A percentile compares a stretch with the other conserved stretches of the same genome.
phyloP scores from a whole-genome alignment of 106 monocot species.

The Vanilla planifolia region DNA sequence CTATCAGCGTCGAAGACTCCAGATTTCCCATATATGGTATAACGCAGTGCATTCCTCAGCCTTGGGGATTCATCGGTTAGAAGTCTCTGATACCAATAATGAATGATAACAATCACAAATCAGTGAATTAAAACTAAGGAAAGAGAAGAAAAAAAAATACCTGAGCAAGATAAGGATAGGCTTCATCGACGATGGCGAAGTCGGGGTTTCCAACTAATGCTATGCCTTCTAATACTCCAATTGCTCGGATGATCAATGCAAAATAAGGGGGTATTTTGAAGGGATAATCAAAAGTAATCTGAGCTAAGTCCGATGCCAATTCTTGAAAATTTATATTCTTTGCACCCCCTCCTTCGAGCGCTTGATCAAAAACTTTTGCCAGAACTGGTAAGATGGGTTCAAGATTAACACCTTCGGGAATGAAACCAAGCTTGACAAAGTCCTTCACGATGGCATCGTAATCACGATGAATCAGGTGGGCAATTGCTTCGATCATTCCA shows the following conservation, averaged over 20 bases:
- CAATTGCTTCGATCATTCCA: constrained; percentile 97
- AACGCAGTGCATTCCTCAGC: constrained; percentile 68
- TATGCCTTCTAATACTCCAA: constrained; percentile 98
- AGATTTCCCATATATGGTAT: constrained; percentile 96
- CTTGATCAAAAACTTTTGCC: constrained; percentile 99
- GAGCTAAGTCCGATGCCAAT: constrained; percentile 90
- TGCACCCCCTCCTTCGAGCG: constrained; percentile 97
- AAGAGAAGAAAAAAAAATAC: constrained; percentile 21
- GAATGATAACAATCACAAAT: not conserved
- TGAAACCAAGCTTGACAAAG: constrained; percentile 96
- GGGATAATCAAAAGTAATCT: constrained; percentile 98
- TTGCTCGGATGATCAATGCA: constrained; percentile 97
- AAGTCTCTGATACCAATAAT: constrained; percentile 53
- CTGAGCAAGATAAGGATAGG: constrained; percentile 99
- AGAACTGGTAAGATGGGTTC: constrained; percentile 90
- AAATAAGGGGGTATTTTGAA: constrained; percentile 99
- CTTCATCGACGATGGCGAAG: constrained; percentile 97
- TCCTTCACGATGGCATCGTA: constrained; percentile 94
- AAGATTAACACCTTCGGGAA: constrained; percentile 96
- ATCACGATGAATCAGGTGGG: constrained; percentile 98
- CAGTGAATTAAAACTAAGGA: not conserved
- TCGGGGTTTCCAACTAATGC: constrained; percentile 95
- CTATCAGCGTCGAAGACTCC: constrained; percentile 97
- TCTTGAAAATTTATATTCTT: constrained; percentile 99
- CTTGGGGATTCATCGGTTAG: constrained; percentile 95